These are phyloP conservation scores for Botrytis byssoidea DNA, from an alignment of 2,329 filamentous ascomycete species.

Conservation along the genomic window DNA sequence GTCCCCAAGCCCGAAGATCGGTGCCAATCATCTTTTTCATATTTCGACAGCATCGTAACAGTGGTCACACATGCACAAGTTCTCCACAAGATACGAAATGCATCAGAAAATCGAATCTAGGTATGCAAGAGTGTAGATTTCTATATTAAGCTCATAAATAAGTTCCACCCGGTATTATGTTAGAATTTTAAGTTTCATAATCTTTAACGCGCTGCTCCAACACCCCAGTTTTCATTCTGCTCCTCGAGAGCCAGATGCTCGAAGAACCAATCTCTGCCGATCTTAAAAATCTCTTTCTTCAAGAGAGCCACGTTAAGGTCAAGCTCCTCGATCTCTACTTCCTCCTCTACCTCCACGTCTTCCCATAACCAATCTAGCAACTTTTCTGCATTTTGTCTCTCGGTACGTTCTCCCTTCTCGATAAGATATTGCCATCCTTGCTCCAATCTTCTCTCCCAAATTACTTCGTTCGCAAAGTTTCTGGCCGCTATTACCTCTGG, in stretches of 20 bases:
- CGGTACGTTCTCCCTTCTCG: neutral
- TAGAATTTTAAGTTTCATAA: neutral
- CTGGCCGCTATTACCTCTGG: conserved; percentile 17
- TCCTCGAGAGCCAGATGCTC: neutral
- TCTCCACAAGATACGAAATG: neutral
- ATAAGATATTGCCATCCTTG: conserved; percentile 22
- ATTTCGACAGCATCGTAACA: neutral
- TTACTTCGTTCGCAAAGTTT: conserved; percentile 24
- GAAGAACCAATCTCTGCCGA: conserved; percentile 10
- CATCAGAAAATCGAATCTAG: neutral
- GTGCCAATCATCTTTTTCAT: neutral
- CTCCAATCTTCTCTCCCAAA: conserved; percentile 27
- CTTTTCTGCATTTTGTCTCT: neutral
- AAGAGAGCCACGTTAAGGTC: neutral
- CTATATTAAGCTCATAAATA: neutral
- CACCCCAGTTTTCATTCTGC: neutral
- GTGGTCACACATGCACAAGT: neutral
- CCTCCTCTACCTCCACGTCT: neutral
- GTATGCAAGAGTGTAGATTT: neutral
- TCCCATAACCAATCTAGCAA: conserved; percentile 4
- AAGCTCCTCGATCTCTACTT: neutral
- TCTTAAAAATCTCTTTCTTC: neutral
- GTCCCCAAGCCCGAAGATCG: neutral
- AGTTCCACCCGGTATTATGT: neutral
- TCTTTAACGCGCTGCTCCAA: neutral